Conservation (phyloP, 768 basidiomycete species). For the Agaricus blazei region DNA sequence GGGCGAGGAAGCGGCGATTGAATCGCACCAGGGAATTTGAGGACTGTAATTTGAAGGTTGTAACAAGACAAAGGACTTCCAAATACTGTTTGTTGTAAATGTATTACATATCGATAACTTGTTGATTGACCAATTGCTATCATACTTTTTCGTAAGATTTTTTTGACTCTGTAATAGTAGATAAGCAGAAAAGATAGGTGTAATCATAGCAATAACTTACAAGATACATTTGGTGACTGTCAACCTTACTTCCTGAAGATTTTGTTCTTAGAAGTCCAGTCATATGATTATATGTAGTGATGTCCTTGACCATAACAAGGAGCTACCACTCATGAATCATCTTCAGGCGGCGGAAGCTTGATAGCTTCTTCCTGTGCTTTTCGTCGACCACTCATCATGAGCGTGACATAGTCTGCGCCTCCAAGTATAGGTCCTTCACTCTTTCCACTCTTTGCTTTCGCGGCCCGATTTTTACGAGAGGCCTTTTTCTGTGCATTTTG, state of each 20-base stretch:
- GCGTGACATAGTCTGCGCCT: slow-evolving; percentile 70
- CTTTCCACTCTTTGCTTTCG: slow-evolving; percentile 17
- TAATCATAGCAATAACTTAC: neutral
- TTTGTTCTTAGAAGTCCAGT: no score
- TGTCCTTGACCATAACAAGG: neutral
- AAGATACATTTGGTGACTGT: neutral
- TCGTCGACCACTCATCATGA: slow-evolving; percentile 67
- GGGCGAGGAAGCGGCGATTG: neutral
- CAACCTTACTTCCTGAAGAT: neutral
- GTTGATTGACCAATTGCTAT: slow-evolving; percentile 3
- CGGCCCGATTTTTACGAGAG: slow-evolving; percentile 38
- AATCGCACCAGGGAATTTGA: neutral
- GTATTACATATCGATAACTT: neutral
- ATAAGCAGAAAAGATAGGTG: neutral
- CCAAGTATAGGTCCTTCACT: slow-evolving; percentile 50
- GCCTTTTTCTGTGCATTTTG: slow-evolving; percentile 47
- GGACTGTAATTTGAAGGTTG: neutral
- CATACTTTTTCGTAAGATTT: neutral
- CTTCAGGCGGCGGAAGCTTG: slow-evolving; percentile 49
- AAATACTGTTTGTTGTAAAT: neutral
- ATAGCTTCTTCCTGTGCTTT: slow-evolving; percentile 62
- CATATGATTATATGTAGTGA: no score
- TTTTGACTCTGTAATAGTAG: neutral
- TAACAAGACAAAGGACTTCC: neutral
- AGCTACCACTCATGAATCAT: slow-evolving; percentile 7